Base-by-base conservation (phyloP, 1,139 yeast species). In the Geotrichum phurueaensis region DNA sequence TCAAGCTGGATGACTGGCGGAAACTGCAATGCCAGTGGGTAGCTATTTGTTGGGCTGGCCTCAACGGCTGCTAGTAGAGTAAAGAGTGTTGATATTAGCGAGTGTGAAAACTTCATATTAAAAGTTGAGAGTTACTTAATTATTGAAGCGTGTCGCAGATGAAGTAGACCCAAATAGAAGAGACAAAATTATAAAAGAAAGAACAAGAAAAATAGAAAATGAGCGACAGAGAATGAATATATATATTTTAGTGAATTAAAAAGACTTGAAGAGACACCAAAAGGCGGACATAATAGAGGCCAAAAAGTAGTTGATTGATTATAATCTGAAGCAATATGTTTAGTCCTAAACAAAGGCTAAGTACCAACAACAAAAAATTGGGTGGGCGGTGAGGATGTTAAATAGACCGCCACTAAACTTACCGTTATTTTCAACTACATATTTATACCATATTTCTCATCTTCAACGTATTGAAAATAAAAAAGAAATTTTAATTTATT, bases 1-100 rank as follows among this genome's bases (percentile, higher is more conserved):
- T 83, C 82, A 15, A 84, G 82, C 62, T 96, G 80, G 3, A 96
- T 97, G 15, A 94, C 89, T 48, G 91, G 87, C 18, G 98, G 98
- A 50, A 85, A 79, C 74, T 94, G 99, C 70, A 58, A 23, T 9
- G 56, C 54, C 27, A 61, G 51, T 3, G 63, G 61, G 23, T 61
- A 61, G 9, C 59, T 50, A 43, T 54, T 58, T 29, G 59, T 39
- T n/a, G 63, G 63, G 7, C 25, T 18, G 7, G 63, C 60, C 36
- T 48, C 27, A 9, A 49, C 33, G 13, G 7, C n/a, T 3, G 36
- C 20, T 13, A 39, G n/a, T 15, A 39, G 4, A 39, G 45, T 39
- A 39, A 39, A 39, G 20, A 39, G 45, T 6, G 45, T 39, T 13
- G n/a, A 18, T 12, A 39, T 39, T 39, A 39, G 15, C 18, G 45